Conservation (phyloP, 2,329 filamentous ascomycete species). For the Aspergillus fijiensis region DNA sequence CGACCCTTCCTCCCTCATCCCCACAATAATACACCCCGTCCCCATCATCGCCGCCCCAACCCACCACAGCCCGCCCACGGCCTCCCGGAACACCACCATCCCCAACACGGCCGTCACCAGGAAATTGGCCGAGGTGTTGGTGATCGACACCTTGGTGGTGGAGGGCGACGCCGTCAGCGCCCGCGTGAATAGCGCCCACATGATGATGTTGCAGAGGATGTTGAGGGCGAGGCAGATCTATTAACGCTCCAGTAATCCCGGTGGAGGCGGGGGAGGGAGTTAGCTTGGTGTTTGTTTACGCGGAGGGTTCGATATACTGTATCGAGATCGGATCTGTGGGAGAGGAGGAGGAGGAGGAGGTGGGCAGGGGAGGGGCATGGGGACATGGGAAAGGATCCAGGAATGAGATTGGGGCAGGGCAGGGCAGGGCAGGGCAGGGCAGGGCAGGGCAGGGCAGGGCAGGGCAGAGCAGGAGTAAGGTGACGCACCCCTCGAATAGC, state of each 20-base stretch:
- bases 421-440: no score
- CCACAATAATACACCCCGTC: constrained; percentile 63
- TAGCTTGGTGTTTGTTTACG: constrained; percentile 17
- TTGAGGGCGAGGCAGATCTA: constrained; percentile 62
- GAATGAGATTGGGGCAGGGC: no score
- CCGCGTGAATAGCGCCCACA: constrained; percentile 66
- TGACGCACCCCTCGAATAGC: constrained; percentile 53
- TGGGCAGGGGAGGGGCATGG: no score
- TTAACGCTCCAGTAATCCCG: background rate
- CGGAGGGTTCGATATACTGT: background rate
- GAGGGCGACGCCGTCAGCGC: constrained; percentile 60
- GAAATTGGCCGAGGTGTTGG: constrained; percentile 65
- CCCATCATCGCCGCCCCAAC: constrained; percentile 60
- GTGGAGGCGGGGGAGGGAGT: background rate
- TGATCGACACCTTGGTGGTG: constrained; percentile 62
- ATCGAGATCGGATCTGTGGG: no score
- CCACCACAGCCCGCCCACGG: constrained; percentile 60
- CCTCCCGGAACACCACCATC: constrained; percentile 57
- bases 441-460: no score
- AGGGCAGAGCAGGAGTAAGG: background rate
- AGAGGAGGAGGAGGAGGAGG: no score
- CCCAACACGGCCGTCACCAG: constrained; percentile 61
- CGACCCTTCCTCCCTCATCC: constrained; percentile 49
- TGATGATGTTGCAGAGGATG: constrained; percentile 61
- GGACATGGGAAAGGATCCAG: background rate